Evolutionary conservation across 805 yeast genomes (phyloP), one percentile per base, ranked within the genome.

Genomic region (Metschnikowia baotianmanensis): DNA sequence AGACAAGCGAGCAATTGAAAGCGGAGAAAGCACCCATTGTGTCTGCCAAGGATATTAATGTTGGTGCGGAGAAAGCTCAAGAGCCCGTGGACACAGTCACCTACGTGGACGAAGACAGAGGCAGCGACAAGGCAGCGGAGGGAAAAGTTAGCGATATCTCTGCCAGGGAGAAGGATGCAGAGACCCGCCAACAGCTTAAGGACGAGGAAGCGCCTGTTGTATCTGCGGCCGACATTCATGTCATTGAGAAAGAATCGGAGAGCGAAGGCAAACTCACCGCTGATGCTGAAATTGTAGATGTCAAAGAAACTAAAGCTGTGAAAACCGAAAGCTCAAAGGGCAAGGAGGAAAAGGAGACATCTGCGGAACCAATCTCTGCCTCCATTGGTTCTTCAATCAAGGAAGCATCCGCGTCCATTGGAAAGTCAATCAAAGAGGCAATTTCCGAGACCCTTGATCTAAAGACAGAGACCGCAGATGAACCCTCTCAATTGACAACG

Each of bases 91-190:
- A 27, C 20, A 17, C 25, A 10, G 30, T 34, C 18, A 17, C 37
- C 12, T 16, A 34, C 17, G 30, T 17, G 18, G 24, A 25, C 6
- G 12, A 25, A 4, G 17, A 23, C 16, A 11, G 10, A 6, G 18
- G 16, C 3, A 7, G 19, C 13, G 20, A n/a, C 9, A 8, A 16
- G 1, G 21, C 23, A 5, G 36, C 19, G 7, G 17, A 16, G 11
- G 34, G 6, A 9, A 13, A n/a, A 20, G 52, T 46, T 34, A 42
- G 37, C 35, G 52, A 48, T 43, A 49, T 48, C 11, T 31, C 51
- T 13, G 52, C 53, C 16, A 51, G 42, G 18, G 46, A 38, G 18
- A 47, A 43, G 25, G 45, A 26, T 2, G n/a, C 21, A n/a, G 28
- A 25, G 13, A 25, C 28, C 11, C 12, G 8, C 13, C 15, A 25